Base-by-base conservation (phyloP, 345 rosid genomes). In the Turritis glabra region DNA sequence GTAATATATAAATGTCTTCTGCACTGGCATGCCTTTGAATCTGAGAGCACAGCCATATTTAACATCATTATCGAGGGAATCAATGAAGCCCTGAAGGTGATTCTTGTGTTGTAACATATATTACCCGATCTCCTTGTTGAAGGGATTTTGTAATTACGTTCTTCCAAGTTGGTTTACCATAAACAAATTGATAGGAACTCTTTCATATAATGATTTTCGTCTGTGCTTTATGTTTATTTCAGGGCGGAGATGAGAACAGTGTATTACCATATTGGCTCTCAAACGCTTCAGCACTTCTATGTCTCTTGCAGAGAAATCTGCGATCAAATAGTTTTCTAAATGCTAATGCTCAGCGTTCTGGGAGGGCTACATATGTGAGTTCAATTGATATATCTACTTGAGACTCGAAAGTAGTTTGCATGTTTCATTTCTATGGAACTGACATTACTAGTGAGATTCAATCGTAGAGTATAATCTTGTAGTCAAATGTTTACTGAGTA, bases 21-120 rank as follows among this genome's bases (percentile, higher is more conserved):
- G 79, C 91, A 88, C 63, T 92, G 99, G 99, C 99, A 81, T 76
- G 88, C 96, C 81, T 92, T 89, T 77, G 97, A 95, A 78, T 89
- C 97, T 50, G 99, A 92, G 82, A 80, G 96, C 75, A 89, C 96
- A 9, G 80, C 89, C 54, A 89, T 95, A 65, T 95, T 95, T 85
- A 97, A 92, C 76, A 83, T 82, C 75, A 85, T 92, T 43, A 90
- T 95, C 74, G 99, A 89, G 79, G 93, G 97, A 73, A 84, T 92
- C 68, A 92, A 92, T 79, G 92, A 85, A 71, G 88, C 83, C 69
- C 82, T 91, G 66, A 91, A 91, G 97, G 97, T 90, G 30, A 60
- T 46, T 37, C 51, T 52, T 44, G 10, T 59, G 62, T 37, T 63
- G 61, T 57, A 50, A 64, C 38, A 32, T 37, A 17, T 15, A 35